Percentiles rank a stretch among this genome's conserved stretches.
These are phyloP conservation scores for Pleoardoris graminearum DNA, from an alignment of 2,329 filamentous ascomycete genomes.

Conservation along the genomic window DNA sequence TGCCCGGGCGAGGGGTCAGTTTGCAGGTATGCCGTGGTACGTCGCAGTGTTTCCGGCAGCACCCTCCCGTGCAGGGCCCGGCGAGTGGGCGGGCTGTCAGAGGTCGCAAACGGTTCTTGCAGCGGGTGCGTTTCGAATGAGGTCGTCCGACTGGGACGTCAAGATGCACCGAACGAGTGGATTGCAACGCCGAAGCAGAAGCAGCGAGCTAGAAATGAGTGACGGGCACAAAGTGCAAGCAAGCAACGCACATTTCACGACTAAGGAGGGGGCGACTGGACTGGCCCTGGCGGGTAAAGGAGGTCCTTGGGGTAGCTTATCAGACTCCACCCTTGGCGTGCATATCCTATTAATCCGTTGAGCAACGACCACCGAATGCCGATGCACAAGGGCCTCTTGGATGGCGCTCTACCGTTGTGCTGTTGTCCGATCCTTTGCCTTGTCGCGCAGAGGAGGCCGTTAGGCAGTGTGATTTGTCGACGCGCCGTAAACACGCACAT, in stretches of 20 bases:
- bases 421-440: not conserved
- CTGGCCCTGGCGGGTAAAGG: constrained; percentile 8
- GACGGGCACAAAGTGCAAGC: constrained; percentile 4
- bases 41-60: constrained; percentile 1
- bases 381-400: not conserved
- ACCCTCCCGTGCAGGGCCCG: constrained; percentile 1
- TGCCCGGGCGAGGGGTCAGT: constrained; percentile 1
- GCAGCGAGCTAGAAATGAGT: constrained; percentile 9
- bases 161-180: constrained; percentile 19
- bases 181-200: not conserved
- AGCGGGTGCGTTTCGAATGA: constrained; percentile 24
- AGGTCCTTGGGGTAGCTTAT: constrained; percentile 14
- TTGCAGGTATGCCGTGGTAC: constrained; percentile 11
- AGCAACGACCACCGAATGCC: not conserved
- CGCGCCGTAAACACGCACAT: not conserved
- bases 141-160: constrained; percentile 10
- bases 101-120: constrained; percentile 21
- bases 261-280: constrained; percentile 7
- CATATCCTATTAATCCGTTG: constrained; percentile 4
- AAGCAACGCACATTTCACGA: not conserved
- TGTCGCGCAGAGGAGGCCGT: not conserved
- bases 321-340: constrained; percentile 3
- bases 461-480: not conserved
- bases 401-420: not conserved
- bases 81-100: constrained; percentile 15